Evolutionary conservation across 345 rosid genomes (phyloP).

Genomic region (Eucalyptus tenuipes): DNA sequence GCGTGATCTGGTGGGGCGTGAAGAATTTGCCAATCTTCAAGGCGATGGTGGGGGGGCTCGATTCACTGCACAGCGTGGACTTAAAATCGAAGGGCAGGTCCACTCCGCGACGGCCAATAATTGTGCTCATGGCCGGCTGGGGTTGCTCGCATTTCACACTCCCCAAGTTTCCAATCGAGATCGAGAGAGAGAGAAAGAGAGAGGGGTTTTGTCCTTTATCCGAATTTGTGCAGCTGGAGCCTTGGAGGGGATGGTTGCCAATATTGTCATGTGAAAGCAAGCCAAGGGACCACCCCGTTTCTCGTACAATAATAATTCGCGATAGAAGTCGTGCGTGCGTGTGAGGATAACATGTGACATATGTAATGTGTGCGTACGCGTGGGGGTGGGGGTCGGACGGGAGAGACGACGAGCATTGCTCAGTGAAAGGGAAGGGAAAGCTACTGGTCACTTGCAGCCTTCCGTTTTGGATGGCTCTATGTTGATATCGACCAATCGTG

Average conservation of each 20-base stretch:
- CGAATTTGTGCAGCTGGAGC: background rate
- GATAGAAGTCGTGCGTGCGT: background rate
- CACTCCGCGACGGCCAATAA: background rate
- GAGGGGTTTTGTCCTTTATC: background rate
- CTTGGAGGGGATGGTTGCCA: background rate
- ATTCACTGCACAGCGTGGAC: background rate
- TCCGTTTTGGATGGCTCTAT: background rate
- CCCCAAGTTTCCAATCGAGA: background rate
- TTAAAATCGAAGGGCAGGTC: background rate
- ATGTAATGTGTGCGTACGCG: background rate
- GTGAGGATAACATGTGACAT: background rate
- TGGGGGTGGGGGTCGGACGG: background rate
- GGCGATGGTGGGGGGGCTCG: background rate
- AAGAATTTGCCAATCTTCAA: background rate
- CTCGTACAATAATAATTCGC: background rate
- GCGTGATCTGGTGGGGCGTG: background rate
- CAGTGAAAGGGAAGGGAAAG: background rate
- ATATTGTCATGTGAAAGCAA: background rate
- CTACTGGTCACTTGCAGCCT: background rate
- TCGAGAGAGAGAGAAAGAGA: background rate
- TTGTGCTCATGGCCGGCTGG: background rate
- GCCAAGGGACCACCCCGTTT: background rate
- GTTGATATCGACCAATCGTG: rapidly evolving
- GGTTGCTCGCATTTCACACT: background rate
- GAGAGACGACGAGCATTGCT: background rate